Base-by-base conservation (phyloP, 371 early-diverging fungal genomes). In the Mortierella sp. region DNA sequence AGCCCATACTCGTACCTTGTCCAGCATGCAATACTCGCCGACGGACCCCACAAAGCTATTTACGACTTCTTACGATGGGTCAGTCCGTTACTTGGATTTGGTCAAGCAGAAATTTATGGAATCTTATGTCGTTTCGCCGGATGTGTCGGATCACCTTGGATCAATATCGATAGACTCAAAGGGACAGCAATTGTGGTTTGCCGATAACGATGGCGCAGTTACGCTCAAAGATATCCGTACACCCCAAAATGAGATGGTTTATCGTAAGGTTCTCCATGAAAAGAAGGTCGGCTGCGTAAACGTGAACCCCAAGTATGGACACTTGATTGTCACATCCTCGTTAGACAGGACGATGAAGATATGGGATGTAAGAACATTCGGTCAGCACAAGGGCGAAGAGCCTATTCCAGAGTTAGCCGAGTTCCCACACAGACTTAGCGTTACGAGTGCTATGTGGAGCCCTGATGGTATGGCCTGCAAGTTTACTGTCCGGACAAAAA, bases 301-400 rank as follows among this genome's bases (percentile, higher is more conserved):
- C n/a, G 73, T 92, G 18, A 92, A 94, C 49, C 94, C 94, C n/a
- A 83, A 84, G 11, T 79, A 91, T 39, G 63, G 67, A 2, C 78
- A 93, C 70, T 78, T 91, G 45, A 66, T 96, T n/a, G 92, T 89
- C 5, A 88, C 91, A 0, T 86, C 90, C 0, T 91, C 92, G 10
- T 85, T 91, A 62, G 96, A 96, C 77, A 84, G 91, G 18, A 88
- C 90, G 0, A 84, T 90, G 63, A 87, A 88, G 22, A 76, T 97
- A 14, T 96, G 94, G 94, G 97, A 97, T 79, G 76, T 85, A 9
- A 84, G 97, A 28, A 89, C 87, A 51, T 83, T 90, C 77, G 72
- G 75, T 9, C 66, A 70, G 40, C 60, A 68, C 52, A 74, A 79
- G 49, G 70, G 51, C 1, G 73, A 67, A 4, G 85, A 85, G 32